These are phyloP conservation scores for Geotrichum fermentans DNA, from an alignment of 1,139 yeast species.

Conservation along the genomic window DNA sequence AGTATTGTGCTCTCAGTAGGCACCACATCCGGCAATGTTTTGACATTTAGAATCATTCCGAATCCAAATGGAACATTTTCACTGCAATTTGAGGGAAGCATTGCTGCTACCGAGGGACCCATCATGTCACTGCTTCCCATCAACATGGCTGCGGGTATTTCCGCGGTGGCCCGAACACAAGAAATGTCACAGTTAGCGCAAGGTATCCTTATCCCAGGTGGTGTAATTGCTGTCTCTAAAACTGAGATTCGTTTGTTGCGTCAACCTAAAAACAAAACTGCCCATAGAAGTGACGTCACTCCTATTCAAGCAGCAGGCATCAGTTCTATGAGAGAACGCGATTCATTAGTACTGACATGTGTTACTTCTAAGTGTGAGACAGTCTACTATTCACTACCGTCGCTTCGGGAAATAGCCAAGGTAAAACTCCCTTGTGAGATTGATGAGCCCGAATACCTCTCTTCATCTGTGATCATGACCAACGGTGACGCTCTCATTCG, in stretches of 20 bases:
- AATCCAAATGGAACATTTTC: conserved; percentile 63
- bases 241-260: conserved; percentile 62
- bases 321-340: conserved; percentile 43
- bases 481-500: conserved; percentile 73
- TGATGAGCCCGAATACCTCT: conserved; percentile 38
- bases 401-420: conserved; percentile 47
- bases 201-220: conserved; percentile 62
- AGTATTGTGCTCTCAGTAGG: conserved; percentile 73
- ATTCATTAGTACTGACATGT: conserved; percentile 43
- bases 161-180: conserved; percentile 60
- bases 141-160: conserved; percentile 51
- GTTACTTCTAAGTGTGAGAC: conserved; percentile 42
- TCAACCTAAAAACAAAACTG: conserved; percentile 47
- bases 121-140: conserved; percentile 57
- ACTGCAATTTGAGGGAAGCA: conserved; percentile 51
- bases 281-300: conserved; percentile 46
- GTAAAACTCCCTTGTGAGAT: conserved; percentile 40
- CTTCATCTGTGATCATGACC: conserved; percentile 49
- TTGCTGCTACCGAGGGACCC: conserved; percentile 47
- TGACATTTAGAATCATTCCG: conserved; percentile 66
- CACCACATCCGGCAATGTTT: conserved; percentile 68
- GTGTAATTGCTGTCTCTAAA: conserved; percentile 52
- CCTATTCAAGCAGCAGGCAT: conserved; percentile 53
- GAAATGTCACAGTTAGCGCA: conserved; percentile 57
- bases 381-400: conserved; percentile 48